Percentiles rank a stretch among this genome's conserved stretches.
Evolutionary conservation across 2,329 filamentous ascomycete genomes (phyloP).

Genomic region (Fusarium mexicanum): DNA sequence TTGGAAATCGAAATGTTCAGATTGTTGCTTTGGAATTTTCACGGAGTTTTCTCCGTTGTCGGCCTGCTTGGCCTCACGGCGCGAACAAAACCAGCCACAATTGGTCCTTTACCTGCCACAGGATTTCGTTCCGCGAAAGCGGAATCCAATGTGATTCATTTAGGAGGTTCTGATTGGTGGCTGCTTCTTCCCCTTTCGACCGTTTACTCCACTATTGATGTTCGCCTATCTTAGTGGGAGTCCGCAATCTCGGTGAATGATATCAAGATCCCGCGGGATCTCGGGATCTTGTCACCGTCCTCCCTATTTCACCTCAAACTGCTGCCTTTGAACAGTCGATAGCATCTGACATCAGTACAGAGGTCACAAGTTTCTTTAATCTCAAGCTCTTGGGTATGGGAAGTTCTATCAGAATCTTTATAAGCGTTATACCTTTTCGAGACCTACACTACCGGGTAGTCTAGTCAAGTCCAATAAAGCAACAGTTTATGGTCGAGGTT

Average conservation of each 20-base stretch:
- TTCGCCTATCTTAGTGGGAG: not conserved
- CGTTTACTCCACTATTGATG: fast-evolving
- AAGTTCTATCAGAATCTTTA: fast-evolving
- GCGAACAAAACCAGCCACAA: not conserved
- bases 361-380: too few species aligned
- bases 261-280: not conserved
- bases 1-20: fast-evolving
- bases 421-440: too few species aligned
- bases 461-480: fast-evolving
- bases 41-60: not conserved
- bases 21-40: not conserved
- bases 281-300: fast-evolving
- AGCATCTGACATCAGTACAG: fast-evolving
- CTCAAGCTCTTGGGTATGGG: fast-evolving
- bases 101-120: not conserved
- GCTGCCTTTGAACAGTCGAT: fast-evolving
- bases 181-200: fast-evolving
- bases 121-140: not conserved
- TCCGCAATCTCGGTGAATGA: not conserved
- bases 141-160: fast-evolving
- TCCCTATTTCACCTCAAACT: fast-evolving
- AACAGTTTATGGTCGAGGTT: fast-evolving
- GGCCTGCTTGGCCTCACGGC: not conserved
- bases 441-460: not conserved
- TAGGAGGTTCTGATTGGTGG: fast-evolving